Conservation (phyloP, 139 green algal genomes). For the Haematococcus sp. region DNA sequence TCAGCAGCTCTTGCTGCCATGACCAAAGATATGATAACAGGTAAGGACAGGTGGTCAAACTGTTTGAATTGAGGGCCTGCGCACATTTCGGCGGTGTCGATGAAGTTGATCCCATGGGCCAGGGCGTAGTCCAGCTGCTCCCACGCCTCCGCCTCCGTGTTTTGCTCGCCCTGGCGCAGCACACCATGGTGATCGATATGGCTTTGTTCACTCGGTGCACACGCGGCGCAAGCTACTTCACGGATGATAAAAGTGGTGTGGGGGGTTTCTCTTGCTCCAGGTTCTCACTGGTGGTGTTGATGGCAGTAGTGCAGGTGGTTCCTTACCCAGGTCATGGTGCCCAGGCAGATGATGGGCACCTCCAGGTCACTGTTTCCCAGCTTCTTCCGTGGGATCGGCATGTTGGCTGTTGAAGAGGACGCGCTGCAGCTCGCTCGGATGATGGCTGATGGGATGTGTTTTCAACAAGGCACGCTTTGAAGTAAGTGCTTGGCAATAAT, state of each 20-base stretch:
- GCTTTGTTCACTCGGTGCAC: too few species aligned
- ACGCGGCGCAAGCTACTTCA: not conserved
- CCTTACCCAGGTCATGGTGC: constrained; percentile 36
- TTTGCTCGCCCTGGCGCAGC: constrained; percentile 34
- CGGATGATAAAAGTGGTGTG: not conserved
- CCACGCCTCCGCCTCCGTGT: constrained; percentile 55
- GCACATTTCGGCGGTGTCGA: constrained; percentile 71
- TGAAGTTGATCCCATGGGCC: constrained; percentile 57
- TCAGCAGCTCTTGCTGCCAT: too few species aligned
- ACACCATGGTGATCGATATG: too few species aligned
- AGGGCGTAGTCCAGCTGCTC: constrained; percentile 53
- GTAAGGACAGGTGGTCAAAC: too few species aligned
- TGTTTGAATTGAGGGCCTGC: too few species aligned
- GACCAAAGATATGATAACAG: too few species aligned
- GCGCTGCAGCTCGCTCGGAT: too few species aligned
- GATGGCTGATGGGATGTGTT: too few species aligned
- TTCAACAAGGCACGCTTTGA: too few species aligned
- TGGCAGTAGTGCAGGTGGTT: constrained; percentile 5
- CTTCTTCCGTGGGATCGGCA: not conserved
- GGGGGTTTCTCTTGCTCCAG: not conserved
- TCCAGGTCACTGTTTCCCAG: constrained; percentile 26
- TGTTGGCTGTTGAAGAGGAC: too few species aligned
- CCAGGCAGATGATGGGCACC: constrained; percentile 68
- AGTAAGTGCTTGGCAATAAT: too few species aligned
- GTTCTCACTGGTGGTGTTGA: not conserved